Evolutionary conservation across 805 yeast species (phyloP).

Genomic region (Ogataea henricii): DNA sequence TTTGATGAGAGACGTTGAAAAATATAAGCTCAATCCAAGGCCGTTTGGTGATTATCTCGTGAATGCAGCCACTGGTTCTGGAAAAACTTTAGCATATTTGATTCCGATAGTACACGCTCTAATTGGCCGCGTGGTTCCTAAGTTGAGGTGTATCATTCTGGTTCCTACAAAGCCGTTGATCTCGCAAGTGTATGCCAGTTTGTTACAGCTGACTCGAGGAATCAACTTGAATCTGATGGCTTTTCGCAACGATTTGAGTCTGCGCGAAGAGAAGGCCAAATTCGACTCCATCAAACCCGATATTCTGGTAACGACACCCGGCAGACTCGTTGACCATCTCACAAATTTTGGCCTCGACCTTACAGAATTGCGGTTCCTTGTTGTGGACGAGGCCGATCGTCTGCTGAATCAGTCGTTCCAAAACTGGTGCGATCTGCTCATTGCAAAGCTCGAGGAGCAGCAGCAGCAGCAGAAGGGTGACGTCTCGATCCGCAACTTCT

Average conservation of each 20-base stretch:
- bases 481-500: slow-evolving; percentile 23
- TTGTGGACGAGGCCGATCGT: slow-evolving; percentile 83
- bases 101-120: slow-evolving; percentile 80
- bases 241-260: slow-evolving; percentile 53
- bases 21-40: slow-evolving; percentile 47
- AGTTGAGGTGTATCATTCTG: slow-evolving; percentile 71
- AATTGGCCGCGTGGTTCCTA: slow-evolving; percentile 63
- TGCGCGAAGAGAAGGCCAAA: slow-evolving; percentile 62
- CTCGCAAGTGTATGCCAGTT: slow-evolving; percentile 72
- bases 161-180: slow-evolving; percentile 92
- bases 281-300: slow-evolving; percentile 55
- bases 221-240: slow-evolving; percentile 65
- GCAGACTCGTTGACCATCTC: slow-evolving; percentile 79
- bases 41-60: slow-evolving; percentile 77
- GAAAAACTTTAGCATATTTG: slow-evolving; percentile 88
- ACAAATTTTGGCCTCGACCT: slow-evolving; percentile 45
- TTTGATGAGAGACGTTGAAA: slow-evolving; percentile 44
- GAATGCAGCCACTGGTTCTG: slow-evolving; percentile 95
- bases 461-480: slow-evolving; percentile 33
- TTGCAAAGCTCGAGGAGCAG: slow-evolving; percentile 39
- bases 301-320: slow-evolving; percentile 72
- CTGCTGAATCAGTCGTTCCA: slow-evolving; percentile 87
- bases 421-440: slow-evolving; percentile 77
- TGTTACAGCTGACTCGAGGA: slow-evolving; percentile 63
- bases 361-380: slow-evolving; percentile 56